Percentiles rank a stretch among this genome's conserved stretches.
phyloP scores from a whole-genome alignment of 495 filamentous ascomycete species.

The Neurospora pannonica region DNA sequence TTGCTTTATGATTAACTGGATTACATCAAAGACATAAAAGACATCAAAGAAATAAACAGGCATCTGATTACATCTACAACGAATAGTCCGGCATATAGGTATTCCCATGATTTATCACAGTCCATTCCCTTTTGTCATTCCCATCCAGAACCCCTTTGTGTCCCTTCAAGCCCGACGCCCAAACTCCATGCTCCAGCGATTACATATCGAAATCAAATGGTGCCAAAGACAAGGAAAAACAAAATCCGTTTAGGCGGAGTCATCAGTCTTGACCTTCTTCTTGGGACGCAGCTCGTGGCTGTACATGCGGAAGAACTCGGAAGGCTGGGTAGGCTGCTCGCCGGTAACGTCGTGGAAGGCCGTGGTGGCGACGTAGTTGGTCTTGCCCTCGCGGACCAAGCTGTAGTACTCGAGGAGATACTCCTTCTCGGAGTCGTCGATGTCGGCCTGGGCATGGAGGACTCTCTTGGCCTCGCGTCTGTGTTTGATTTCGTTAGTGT shows the following conservation, averaged over 20 bases:
- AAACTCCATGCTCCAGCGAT: not conserved
- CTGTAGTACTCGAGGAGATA: constrained; percentile 51
- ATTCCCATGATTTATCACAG: too few species aligned
- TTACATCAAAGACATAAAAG: too few species aligned
- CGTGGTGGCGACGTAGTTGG: constrained; percentile 49
- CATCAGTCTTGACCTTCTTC: constrained; percentile 24
- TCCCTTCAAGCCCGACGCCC: not conserved
- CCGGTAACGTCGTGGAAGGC: constrained; percentile 47
- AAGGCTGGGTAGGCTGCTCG: constrained; percentile 36
- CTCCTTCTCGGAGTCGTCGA: constrained; percentile 41
- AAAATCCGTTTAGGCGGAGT: not conserved
- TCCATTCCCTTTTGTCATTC: not conserved
- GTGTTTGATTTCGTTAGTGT: constrained; percentile 2
- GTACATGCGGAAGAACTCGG: constrained; percentile 46
- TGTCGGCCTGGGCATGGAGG: constrained; percentile 30
- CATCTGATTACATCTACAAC: not conserved
- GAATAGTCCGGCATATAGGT: not conserved
- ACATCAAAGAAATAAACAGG: not conserved
- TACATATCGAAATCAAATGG: not conserved
- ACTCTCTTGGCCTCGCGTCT: constrained; percentile 39
- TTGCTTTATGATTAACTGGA: not conserved
- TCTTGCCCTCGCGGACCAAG: constrained; percentile 49
- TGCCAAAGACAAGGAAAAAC: not conserved
- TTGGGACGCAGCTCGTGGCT: constrained; percentile 36
- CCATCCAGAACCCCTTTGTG: not conserved